Evolutionary conservation across 2,329 filamentous ascomycete genomes (phyloP), one percentile per base, ranked within the genome.

Genomic region (Cladosporium colombiae): DNA sequence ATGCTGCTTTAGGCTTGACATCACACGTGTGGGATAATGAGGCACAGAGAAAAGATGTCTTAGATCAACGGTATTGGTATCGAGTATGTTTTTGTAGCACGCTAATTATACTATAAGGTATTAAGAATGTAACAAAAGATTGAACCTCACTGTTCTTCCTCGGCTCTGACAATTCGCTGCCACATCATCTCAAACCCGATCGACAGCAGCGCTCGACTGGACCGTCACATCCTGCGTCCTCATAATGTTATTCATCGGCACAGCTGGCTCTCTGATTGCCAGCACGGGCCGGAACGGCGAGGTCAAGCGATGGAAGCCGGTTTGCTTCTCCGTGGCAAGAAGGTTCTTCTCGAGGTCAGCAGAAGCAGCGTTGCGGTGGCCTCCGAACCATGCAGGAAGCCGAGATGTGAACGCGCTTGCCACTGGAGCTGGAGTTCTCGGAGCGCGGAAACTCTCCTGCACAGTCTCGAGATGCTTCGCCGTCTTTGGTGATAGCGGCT

Each of bases 391-490:
- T 11, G 16, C 33, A 8, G 49, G 44, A n/a, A 60, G 31, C 21
- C 33, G 46, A 60, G 63, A 60, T 13, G 31, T 18, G 33, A 60
- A 23, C 3, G 11, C 37, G 18, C 46, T 5, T 29, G 31, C 61
- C 33, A n/a, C 23, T 8, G 61, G 50, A 16, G 27, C 35, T 14
- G 61, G 56, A 31, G 14, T 21, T 14, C 5, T 37, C 7, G 18
- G 27, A 2, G 5, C n/a, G 37, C 37, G 37, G 13, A 44, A 44
- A 29, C 68, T 65, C 37, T 72, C 69, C 8, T 68, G 57, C 16
- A 72, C 68, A 16, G 68, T 70, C 44, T 71, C 72, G 10, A 72
- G 55, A 55, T 72, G 70, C 5, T 66, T 59, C 37, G 66, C 46
- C 33, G 68, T 70, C 64, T 66, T 71, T n/a, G 71, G 69, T 21